These are phyloP conservation scores for Bryoglossum gracile DNA, from an alignment of 495 filamentous ascomycete genomes.

Conservation along the genomic window DNA sequence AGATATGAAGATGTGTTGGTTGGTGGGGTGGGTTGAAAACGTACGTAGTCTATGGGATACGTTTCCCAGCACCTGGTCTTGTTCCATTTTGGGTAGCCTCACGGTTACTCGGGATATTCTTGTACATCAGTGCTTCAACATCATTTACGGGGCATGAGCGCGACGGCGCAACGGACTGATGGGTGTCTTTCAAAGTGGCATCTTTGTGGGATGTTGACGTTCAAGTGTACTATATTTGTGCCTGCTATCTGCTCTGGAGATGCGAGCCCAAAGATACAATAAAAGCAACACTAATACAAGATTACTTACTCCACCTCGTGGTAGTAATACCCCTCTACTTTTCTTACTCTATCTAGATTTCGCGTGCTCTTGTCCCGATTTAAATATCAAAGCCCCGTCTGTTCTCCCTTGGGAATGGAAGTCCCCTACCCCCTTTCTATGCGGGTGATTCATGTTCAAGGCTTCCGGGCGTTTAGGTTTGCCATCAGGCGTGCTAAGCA, in stretches of 20 bases:
- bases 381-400: no score
- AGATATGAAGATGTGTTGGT: constrained; percentile 25
- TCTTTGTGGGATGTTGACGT: constrained; percentile 10
- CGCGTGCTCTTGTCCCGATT: no score
- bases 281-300: constrained; percentile 1
- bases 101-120: constrained; percentile 1
- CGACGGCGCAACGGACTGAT: constrained; percentile 13
- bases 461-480: no score
- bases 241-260: background rate
- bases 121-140: constrained; percentile 16
- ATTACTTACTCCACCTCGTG: no score
- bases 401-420: no score
- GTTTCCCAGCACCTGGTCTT: background rate
- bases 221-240: constrained; percentile 21
- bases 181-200: constrained; percentile 16
- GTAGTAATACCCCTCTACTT: no score
- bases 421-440: no score
- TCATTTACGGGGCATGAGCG: constrained; percentile 20
- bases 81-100: background rate
- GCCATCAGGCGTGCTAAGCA: no score
- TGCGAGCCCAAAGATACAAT: constrained; percentile 11
- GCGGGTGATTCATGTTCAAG: no score
- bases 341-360: no score
- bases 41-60: background rate
- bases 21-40: background rate